Evolutionary conservation across 139 green algal genomes (phyloP), one percentile per base, ranked within the genome.

Genomic region (Chlamydomonas sp.): DNA sequence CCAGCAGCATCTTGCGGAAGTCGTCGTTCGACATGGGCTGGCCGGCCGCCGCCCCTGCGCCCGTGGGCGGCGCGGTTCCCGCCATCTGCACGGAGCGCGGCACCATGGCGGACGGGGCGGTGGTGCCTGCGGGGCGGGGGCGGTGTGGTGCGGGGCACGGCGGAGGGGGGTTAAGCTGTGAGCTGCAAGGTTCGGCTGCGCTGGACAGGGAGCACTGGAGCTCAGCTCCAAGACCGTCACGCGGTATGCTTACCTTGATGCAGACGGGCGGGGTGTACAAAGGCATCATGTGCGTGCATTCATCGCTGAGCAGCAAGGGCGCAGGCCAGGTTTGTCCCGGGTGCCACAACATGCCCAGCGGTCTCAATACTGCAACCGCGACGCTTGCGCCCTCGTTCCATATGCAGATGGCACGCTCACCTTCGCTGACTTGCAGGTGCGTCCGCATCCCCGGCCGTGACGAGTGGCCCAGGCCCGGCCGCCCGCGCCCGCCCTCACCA

Each of bases 1-100:
- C 82, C 20, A 96, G 69, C 59, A 97, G 88, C 95, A 97, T 96
- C 59, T 94, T 93, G 67, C 94, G 85, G 81, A 97, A 97, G 57
- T 97, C 95, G 3, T 92, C 95, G 63, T 97, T 97, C 7, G 89
- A 92, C 84, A 96, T 94, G 6, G 91, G 88, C 67, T 82, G 59
- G 17, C 31, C 77, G 7, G 16, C n/a, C 8, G 59, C 84, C 49
- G 2, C 63, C 57, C 63, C 73, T 15, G 60, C 61, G 85, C 71
- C 63, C 18, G 4, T 57, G 7, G 60, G 68, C 58, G 20, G 69
- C 82, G 81, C 73, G n/a, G 1, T 18, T 14, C 67, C 31, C 0
- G 59, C 17, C 57, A 83, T 18, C 64, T 84, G 84, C 20, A 89
- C 84, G 18, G 64, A 72, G 49, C 84, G 84, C 31, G 77, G 78